A percentile compares a stretch with the other conserved stretches of the same genome.
phyloP scores from a whole-genome alignment of 1,139 yeast species.

The Diutina siamensis region DNA sequence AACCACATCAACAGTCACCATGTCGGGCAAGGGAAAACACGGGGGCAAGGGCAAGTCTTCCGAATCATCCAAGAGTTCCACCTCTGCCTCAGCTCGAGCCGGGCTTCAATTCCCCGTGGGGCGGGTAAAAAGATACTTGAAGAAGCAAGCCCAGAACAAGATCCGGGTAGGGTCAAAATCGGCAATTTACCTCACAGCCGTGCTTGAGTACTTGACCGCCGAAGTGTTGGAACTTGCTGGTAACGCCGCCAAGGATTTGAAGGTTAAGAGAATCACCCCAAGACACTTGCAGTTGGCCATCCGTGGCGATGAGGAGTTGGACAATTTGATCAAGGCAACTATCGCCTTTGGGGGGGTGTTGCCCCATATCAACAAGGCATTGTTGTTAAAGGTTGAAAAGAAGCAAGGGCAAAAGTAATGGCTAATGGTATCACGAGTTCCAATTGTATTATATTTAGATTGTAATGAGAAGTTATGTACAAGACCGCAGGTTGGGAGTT shows the following conservation, averaged over 20 bases:
- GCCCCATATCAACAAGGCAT: slow-evolving; percentile 94
- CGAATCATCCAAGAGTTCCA: slow-evolving; percentile 47
- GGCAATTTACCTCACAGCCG: slow-evolving; percentile 95
- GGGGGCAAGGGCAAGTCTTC: slow-evolving; percentile 96
- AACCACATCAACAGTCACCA: slow-evolving; percentile 14
- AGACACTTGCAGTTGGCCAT: slow-evolving; percentile 97
- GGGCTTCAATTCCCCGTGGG: slow-evolving; percentile 98
- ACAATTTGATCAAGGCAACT: slow-evolving; percentile 90
- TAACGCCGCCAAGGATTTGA: slow-evolving; percentile 96
- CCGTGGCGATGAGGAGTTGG: slow-evolving; percentile 98
- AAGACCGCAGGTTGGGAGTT: neutral
- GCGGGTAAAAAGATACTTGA: slow-evolving; percentile 91
- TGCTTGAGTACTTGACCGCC: slow-evolving; percentile 92
- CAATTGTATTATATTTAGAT: slow-evolving; percentile 10
- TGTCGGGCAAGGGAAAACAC: slow-evolving; percentile 87
- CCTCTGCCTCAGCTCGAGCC: slow-evolving; percentile 94
- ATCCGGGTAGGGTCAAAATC: slow-evolving; percentile 97
- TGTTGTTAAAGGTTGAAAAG: slow-evolving; percentile 85
- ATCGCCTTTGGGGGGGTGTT: slow-evolving; percentile 99
- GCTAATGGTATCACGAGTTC: slow-evolving; percentile 8
- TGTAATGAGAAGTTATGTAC: slow-evolving; percentile 5
- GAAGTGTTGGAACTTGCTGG: slow-evolving; percentile 98
- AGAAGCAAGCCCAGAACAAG: slow-evolving; percentile 83
- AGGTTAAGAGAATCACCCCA: slow-evolving; percentile 97
- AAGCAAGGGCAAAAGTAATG: slow-evolving; percentile 41